Base-by-base conservation (phyloP, 208 protist species). In the Angomonas deanei region DNA sequence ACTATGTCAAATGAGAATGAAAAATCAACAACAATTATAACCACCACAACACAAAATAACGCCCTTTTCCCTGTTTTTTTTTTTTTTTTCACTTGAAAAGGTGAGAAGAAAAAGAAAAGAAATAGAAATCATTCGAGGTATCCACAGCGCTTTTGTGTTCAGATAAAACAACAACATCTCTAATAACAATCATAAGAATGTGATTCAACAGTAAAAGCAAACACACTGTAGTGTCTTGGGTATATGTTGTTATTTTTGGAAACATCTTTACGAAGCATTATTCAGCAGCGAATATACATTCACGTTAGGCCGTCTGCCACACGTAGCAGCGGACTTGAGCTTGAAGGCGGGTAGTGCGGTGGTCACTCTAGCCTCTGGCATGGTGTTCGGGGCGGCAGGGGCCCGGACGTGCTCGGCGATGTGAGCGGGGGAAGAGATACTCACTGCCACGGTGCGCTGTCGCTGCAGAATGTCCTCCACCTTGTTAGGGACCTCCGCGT, bases 91-190 rank as follows among this genome's bases (percentile, higher is more conserved):
- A 8, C 34, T 42, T 31, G 47, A 38, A 53, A 50, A 67, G 33
- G 28, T 34, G 24, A 60, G n/a, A 30, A 67, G 23, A 61, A 46
- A 52, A 24, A 68, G 2, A 55, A 67, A 36, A 47, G 3, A 52
- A 24, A 52, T 38, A 67, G 36, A 65, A 52, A 64, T 5, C 4
- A 59, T 64, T 27, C 15, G 36, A 3, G 42, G n/a, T 36, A 39
- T 1, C 8, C 4, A 47, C 17, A 64, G 0, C n/a, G n/a, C n/a
- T 61, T 65, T 77, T 75, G 61, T 31, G 0, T 33, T 23, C 19
- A 49, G 13, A 6, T 60, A 65, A 13, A 56, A 31, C 21, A 38
- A 47, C 5, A 46, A 48, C 17, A 56, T 50, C 24, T 49, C 38
- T 4, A 50, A 61, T 15, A 42, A 42, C 34, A 42, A 42, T 15